These are phyloP conservation scores for Borovskyia barvae DNA, from an alignment of 208 protist genomes.

Conservation along the genomic window DNA sequence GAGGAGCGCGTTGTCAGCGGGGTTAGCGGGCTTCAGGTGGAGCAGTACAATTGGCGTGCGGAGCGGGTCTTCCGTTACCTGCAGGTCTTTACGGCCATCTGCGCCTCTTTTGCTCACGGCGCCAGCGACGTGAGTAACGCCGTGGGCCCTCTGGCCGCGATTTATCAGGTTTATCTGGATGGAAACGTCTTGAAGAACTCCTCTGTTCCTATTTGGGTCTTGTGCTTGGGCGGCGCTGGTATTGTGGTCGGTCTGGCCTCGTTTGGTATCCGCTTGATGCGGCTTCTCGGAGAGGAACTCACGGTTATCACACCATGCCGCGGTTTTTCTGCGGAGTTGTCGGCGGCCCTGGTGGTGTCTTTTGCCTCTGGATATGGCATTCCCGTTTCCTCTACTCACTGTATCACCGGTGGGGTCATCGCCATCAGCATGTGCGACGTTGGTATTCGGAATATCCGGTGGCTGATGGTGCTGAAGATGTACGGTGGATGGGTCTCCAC, in stretches of 20 bases:
- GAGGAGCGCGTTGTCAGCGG: slow-evolving; percentile 7
- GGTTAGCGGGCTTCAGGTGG: slow-evolving; percentile 4
- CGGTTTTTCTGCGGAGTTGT: slow-evolving; percentile 61
- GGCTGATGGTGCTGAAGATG: slow-evolving; percentile 64
- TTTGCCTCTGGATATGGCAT: slow-evolving; percentile 64
- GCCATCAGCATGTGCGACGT: slow-evolving; percentile 69
- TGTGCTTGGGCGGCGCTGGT: slow-evolving; percentile 54
- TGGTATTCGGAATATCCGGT: slow-evolving; percentile 47
- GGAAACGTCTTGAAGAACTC: slow-evolving; percentile 18
- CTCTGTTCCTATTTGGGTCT: slow-evolving; percentile 50
- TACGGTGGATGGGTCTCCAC: slow-evolving; percentile 64
- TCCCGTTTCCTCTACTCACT: slow-evolving; percentile 90
- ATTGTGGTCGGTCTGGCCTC: slow-evolving; percentile 59
- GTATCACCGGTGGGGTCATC: slow-evolving; percentile 78
- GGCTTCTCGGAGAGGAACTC: slow-evolving; percentile 61
- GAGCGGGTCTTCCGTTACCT: slow-evolving; percentile 74
- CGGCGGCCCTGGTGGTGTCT: slow-evolving; percentile 62
- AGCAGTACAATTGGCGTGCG: slow-evolving; percentile 35
- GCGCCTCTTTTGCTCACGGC: slow-evolving; percentile 70
- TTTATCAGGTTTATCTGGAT: slow-evolving; percentile 49
- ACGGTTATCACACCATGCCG: slow-evolving; percentile 63
- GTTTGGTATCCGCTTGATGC: slow-evolving; percentile 60
- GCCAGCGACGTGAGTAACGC: slow-evolving; percentile 77
- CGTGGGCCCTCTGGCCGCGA: slow-evolving; percentile 59
- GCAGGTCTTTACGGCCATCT: slow-evolving; percentile 70